Evolutionary conservation across 1,284 basidiomycete genomes (phyloP).

Genomic region (Sutorius eximius): DNA sequence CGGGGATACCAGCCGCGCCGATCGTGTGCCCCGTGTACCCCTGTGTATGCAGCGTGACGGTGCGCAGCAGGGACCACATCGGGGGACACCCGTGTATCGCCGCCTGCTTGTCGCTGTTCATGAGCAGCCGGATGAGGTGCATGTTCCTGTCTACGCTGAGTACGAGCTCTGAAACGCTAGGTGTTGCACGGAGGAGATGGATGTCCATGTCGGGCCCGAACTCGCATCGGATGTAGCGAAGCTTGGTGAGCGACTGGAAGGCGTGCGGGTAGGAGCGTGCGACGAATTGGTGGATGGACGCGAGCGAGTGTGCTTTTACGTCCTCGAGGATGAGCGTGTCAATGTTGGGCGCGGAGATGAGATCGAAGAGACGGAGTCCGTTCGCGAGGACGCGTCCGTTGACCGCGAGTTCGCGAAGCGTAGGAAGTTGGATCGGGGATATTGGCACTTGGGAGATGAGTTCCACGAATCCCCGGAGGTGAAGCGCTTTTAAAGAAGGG

Average conservation of each 20-base stretch:
- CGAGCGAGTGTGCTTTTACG: conserved; percentile 29
- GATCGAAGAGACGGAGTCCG: conserved; percentile 33
- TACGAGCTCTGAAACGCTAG: conserved; percentile 29
- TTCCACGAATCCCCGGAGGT: conserved; percentile 35
- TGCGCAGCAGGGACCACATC: conserved; percentile 30
- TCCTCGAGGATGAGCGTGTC: conserved; percentile 34
- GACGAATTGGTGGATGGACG: conserved; percentile 32
- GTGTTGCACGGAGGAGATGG: conserved; percentile 34
- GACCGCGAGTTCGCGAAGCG: conserved; percentile 32
- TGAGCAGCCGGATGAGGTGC: conserved; percentile 32
- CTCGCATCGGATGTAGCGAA: conserved; percentile 34
- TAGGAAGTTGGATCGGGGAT: conserved; percentile 23
- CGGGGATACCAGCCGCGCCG: conserved; percentile 22
- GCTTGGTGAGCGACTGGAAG: conserved; percentile 28
- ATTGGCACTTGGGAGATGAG: conserved; percentile 21
- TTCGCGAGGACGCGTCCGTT: conserved; percentile 32
- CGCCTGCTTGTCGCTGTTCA: conserved; percentile 37
- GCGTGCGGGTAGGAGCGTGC: conserved; percentile 27
- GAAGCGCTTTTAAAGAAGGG: conserved; percentile 22
- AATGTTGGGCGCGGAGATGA: conserved; percentile 33
- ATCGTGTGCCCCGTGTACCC: conserved; percentile 27
- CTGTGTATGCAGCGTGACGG: conserved; percentile 34
- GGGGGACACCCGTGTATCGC: conserved; percentile 28
- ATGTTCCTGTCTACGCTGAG: conserved; percentile 33
- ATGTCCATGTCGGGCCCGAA: conserved; percentile 35